A percentile compares a stretch with the other conserved stretches of the same genome.
Conservation (phyloP, 2,329 filamentous ascomycete genomes). For the Diaporthe destruens region DNA sequence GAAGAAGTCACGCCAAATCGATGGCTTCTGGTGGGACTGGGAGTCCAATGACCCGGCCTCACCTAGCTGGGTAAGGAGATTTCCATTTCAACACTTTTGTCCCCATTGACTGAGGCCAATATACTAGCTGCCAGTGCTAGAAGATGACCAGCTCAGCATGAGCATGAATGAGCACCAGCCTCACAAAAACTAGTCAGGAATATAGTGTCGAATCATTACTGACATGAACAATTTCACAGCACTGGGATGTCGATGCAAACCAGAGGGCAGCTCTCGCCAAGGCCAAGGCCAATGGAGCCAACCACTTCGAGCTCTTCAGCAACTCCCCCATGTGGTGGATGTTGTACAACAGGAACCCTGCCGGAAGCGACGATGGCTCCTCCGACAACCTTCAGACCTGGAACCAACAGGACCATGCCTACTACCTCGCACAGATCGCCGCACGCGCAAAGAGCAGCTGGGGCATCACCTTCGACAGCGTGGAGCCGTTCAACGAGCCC, state of each 20-base stretch:
- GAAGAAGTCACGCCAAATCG: conserved; percentile 53
- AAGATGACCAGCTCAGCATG: background rate
- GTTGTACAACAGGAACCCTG: conserved; percentile 57
- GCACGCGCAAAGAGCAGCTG: conserved; percentile 54
- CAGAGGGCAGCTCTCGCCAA: conserved; percentile 56
- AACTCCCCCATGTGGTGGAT: conserved; percentile 62
- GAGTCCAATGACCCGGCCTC: conserved; percentile 51
- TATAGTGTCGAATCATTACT: background rate
- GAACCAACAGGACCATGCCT: conserved; percentile 54
- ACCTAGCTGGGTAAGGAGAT: conserved; percentile 49
- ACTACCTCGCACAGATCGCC: conserved; percentile 56
- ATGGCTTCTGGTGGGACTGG: conserved; percentile 57
- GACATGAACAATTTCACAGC: conserved; percentile 8
- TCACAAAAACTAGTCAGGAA: background rate
- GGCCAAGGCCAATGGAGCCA: conserved; percentile 52
- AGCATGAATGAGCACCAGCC: too few relatives aligned
- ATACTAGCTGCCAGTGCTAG: too few relatives aligned
- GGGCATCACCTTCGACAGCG: conserved; percentile 54
- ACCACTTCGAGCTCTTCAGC: conserved; percentile 59
- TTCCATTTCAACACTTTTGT: background rate
- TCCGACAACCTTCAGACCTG: conserved; percentile 55
- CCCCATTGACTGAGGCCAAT: too few relatives aligned
- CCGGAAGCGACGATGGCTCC: conserved; percentile 51
- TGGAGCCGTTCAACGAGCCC: conserved; percentile 60
- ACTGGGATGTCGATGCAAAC: conserved; percentile 56